Evolutionary conservation across 768 basidiomycete species (phyloP), one percentile per base, ranked within the genome.

Genomic region (Lactarius sanguifluus): DNA sequence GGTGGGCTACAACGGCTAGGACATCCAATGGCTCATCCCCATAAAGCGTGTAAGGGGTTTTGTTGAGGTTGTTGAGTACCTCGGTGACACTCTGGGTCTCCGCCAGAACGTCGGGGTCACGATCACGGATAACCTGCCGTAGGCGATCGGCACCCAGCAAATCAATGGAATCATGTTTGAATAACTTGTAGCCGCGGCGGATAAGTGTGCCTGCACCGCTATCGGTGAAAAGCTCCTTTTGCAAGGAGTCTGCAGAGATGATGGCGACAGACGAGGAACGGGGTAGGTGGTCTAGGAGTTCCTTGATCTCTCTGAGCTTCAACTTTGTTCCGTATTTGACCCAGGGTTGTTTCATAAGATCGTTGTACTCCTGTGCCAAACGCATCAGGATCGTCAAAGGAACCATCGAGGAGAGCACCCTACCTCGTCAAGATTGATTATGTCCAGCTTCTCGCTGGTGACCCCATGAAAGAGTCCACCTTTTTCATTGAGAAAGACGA

Each of bases 241-340:
- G 97, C 45, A 99, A 85, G 72, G 88, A 87, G 68, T 92, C 83
- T 59, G 94, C 87, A 59, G 92, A 93, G 79, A 99, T 99, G 79
- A 99, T 94, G 71, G 97, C 96, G 60, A 99, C 97, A 45, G 96
- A 98, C 20, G 96, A 97, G 3, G 97, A 91, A 65, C 97, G 95
- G 18, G 97, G 97, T 69, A 98, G 93, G 79, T 96, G 90, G 75
- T 98, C 97, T 54, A 99, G 86, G 62, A 99, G 88, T 74, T 98
- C 97, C 80, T 99, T 99, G 84, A 99, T 98, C 77, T 98, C 96
- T 70, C 97, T 90, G 64, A 99, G 85, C 80, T 98, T 98, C 77
- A 99, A 91, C 78, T 99, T 99, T 70, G 96, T 98, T 67, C 96
- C 97, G 75, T 88, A 98, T 76, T 97, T 97, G 77, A 99, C 96